Evolutionary conservation across 768 basidiomycete species (phyloP), one percentile per base, ranked within the genome.

Genomic region (Phanerochaete carnosa): DNA sequence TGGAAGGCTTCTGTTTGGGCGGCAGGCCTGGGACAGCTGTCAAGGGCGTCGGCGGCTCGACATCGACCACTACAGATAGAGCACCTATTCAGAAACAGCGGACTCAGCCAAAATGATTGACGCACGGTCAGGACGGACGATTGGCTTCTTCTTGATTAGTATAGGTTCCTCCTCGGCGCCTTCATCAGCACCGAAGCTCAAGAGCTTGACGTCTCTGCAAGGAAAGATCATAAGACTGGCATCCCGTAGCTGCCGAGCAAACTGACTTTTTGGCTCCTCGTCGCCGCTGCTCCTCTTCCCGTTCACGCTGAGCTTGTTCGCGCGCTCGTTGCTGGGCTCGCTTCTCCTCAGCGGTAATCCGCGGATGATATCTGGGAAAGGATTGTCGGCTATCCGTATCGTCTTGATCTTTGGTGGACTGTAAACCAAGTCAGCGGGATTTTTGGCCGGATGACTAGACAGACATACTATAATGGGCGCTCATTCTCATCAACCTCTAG

Each of bases 331-430:
- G 88, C 70, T 99, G 97, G 0, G 80, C 88, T 43, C 88, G 83
- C 63, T 90, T 89, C 75, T 98, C 97, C 1, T 87, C 93, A 1
- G 95, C 94, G 1, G 97, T 99, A 62, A 98, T 99, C 26, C 97
- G 88, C 4, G 96, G 96, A 95, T 83, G 64, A 98, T 97, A 69
- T 98, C 95, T 57, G 89, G 84, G 71, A 97, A 98, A 0, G 97
- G 96, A 69, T 98, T 96, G 56, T 97, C 94, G 30, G 94, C 70
- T 55, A 99, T 90, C 11, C 87, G 84, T 29, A 96, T 80, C 1
- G 83, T 83, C 66, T 87, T 90, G 71, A 99, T 96, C 70, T 90
- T 95, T 0, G 96, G 95, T 2, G 97, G 94, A 65, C 94, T 95
- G 65, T 0, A 52, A 49, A 22, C 25, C 53, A 3, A 45, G 49